phyloP scores from a whole-genome alignment of 2,329 filamentous ascomycete species.

The Calonectria pseudoturangicola region DNA sequence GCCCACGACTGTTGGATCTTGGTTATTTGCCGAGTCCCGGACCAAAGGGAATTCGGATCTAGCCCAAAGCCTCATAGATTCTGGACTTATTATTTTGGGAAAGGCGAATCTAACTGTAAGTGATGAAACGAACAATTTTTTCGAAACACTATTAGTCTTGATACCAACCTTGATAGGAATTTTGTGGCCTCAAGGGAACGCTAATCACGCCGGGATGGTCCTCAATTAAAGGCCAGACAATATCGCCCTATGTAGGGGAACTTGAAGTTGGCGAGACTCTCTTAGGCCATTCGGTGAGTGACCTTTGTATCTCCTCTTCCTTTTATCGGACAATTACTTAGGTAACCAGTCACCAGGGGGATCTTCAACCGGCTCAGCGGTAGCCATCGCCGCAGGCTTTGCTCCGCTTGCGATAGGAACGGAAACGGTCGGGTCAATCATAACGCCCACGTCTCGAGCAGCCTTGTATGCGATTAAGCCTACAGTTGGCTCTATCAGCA shows the following conservation, averaged over 20 bases:
- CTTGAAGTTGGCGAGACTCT: conserved; percentile 44
- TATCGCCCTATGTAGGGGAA: conserved; percentile 53
- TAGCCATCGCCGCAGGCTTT: conserved; percentile 57
- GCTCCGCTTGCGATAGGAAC: conserved; percentile 57
- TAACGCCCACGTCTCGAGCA: conserved; percentile 47
- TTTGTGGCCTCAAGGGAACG: conserved; percentile 25
- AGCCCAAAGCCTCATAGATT: conserved; percentile 30
- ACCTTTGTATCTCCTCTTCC: neutral
- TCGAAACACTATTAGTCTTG: neutral
- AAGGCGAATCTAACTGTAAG: conserved; percentile 43
- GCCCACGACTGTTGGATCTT: conserved; percentile 40
- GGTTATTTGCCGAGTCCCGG: conserved; percentile 40
- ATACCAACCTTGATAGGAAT: conserved; percentile 13
- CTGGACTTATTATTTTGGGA: conserved; percentile 41
- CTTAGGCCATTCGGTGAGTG: conserved; percentile 44
- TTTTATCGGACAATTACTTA: neutral
- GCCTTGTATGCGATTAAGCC: conserved; percentile 56
- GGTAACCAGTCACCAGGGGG: conserved; percentile 54
- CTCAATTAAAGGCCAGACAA: conserved; percentile 52
- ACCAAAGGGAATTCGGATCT: conserved; percentile 39
- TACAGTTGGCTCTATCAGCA: conserved; percentile 36
- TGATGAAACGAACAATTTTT: no score
- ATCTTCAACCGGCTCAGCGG: conserved; percentile 59
- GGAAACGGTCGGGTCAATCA: conserved; percentile 58
- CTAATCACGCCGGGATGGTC: conserved; percentile 28